phyloP scores from a whole-genome alignment of 257 asterid genomes.

The Ilex aquifolium region DNA sequence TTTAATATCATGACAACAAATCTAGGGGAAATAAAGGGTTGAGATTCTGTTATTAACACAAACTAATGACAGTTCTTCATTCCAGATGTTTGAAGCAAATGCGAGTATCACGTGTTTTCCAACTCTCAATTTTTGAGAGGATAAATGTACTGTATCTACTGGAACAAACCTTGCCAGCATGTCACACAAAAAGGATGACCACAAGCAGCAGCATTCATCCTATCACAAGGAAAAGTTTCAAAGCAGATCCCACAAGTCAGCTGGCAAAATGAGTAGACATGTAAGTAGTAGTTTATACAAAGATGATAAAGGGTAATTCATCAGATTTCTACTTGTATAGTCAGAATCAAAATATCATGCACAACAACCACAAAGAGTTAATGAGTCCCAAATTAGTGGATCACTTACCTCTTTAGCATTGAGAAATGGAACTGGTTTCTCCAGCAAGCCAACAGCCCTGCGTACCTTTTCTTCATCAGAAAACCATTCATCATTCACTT shows the following conservation, averaged over 20 bases:
- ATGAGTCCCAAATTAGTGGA: constrained; percentile 11
- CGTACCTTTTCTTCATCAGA: constrained; percentile 89
- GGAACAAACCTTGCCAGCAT: constrained; percentile 78
- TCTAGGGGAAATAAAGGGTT: too few relatives aligned
- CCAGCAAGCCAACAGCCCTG: constrained; percentile 76
- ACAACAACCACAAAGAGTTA: constrained; percentile 10
- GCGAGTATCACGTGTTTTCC: too few relatives aligned
- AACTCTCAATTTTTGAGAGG: too few relatives aligned
- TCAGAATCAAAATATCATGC: constrained; percentile 1
- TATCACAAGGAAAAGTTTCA: constrained; percentile 49
- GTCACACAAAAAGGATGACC: constrained; percentile 81
- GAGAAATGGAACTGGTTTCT: constrained; percentile 53
- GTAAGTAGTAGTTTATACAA: constrained; percentile 7
- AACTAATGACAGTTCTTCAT: neutral
- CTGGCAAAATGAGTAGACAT: constrained; percentile 36
- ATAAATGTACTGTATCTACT: neutral
- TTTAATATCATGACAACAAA: too few relatives aligned
- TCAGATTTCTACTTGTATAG: neutral
- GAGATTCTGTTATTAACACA: too few relatives aligned
- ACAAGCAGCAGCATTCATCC: constrained; percentile 70
- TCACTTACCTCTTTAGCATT: constrained; percentile 60
- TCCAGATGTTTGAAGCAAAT: neutral
- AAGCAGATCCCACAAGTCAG: constrained; percentile 97
- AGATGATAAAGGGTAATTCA: neutral
- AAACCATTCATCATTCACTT: constrained; percentile 97